phyloP scores from a whole-genome alignment of 2,329 filamentous ascomycete genomes.

The Diaporthe humulicola region DNA sequence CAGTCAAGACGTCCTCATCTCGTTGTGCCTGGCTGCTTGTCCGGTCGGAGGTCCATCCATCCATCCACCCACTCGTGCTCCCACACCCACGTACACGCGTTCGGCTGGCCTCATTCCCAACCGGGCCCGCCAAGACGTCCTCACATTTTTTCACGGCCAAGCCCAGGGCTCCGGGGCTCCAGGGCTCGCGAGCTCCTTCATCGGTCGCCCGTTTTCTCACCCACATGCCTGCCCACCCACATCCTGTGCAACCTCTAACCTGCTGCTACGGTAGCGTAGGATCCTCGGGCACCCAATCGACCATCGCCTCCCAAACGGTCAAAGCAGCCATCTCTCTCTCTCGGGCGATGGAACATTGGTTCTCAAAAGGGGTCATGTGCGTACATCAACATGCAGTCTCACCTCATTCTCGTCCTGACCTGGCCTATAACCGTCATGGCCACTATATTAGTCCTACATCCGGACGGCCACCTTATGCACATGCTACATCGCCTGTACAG shows the following conservation, averaged over 20 bases:
- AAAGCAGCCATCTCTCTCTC: constrained; percentile 23
- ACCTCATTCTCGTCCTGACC: constrained; percentile 9
- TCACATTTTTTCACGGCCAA: constrained; percentile 1
- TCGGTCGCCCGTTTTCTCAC: constrained; percentile 27
- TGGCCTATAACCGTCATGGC: constrained; percentile 15
- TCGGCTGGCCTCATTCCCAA: constrained; percentile 17
- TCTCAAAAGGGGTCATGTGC: constrained; percentile 32
- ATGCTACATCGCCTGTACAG: background rate
- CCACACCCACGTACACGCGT: constrained; percentile 8
- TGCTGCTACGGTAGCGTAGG: constrained; percentile 30
- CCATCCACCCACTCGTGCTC: background rate
- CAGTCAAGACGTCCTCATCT: constrained; percentile 29
- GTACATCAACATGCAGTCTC: constrained; percentile 17
- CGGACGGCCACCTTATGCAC: constrained; percentile 21
- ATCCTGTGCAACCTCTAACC: background rate
- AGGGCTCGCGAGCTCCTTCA: constrained; percentile 14
- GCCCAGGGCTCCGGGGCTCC: background rate
- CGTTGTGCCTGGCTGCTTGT: constrained; percentile 22
- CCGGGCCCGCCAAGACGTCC: constrained; percentile 20
- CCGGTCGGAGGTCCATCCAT: constrained; percentile 17
- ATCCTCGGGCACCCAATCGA: constrained; percentile 27
- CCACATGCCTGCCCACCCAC: constrained; percentile 9
- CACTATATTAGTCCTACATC: constrained; percentile 15
- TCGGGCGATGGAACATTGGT: constrained; percentile 24
- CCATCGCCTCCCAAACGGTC: constrained; percentile 29